phyloP scores from a whole-genome alignment of 73 alveolate species.

The Effrenium voratum region DNA sequence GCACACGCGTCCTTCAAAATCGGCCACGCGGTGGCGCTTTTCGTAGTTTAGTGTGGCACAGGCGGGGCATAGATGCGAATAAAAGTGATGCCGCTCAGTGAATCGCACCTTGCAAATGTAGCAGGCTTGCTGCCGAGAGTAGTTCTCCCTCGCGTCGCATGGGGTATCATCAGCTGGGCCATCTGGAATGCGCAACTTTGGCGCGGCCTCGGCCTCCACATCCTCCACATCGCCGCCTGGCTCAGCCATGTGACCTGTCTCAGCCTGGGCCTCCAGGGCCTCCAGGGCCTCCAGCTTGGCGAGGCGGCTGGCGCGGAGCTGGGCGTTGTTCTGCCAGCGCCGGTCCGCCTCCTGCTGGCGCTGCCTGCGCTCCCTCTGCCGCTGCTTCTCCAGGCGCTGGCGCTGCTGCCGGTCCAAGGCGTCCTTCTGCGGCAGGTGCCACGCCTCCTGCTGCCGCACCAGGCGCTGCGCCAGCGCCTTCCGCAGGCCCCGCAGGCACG shows the following conservation, averaged over 20 bases:
- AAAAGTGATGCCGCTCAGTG: slow-evolving; percentile 79
- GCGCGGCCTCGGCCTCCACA: background rate
- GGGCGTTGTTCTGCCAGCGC: slow-evolving; percentile 62
- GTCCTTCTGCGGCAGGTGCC: slow-evolving; percentile 75
- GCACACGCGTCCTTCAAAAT: slow-evolving; percentile 96
- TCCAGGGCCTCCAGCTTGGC: slow-evolving; percentile 26
- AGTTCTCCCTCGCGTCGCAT: background rate
- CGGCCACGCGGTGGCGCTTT: slow-evolving; percentile 96
- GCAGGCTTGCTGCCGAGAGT: slow-evolving; percentile 61
- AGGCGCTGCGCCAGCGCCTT: slow-evolving; percentile 9
- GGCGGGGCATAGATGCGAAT: slow-evolving; percentile 82
- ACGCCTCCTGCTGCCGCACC: background rate
- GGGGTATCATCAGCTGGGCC: slow-evolving; percentile 33
- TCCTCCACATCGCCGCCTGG: background rate
- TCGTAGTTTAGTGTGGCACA: slow-evolving; percentile 97
- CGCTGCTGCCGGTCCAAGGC: slow-evolving; percentile 33
- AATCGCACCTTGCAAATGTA: slow-evolving; percentile 87
- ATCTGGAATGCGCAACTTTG: slow-evolving; percentile 52
- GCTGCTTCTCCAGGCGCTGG: slow-evolving; percentile 31
- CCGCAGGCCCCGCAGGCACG: slow-evolving; percentile 40
- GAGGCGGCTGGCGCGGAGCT: slow-evolving; percentile 76
- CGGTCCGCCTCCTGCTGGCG: slow-evolving; percentile 82
- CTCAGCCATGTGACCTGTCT: background rate
- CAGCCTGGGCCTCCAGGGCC: slow-evolving; percentile 1
- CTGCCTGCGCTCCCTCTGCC: slow-evolving; percentile 70